Base-by-base conservation (phyloP, 768 basidiomycete genomes). In the Tricholoma flavovirens region DNA sequence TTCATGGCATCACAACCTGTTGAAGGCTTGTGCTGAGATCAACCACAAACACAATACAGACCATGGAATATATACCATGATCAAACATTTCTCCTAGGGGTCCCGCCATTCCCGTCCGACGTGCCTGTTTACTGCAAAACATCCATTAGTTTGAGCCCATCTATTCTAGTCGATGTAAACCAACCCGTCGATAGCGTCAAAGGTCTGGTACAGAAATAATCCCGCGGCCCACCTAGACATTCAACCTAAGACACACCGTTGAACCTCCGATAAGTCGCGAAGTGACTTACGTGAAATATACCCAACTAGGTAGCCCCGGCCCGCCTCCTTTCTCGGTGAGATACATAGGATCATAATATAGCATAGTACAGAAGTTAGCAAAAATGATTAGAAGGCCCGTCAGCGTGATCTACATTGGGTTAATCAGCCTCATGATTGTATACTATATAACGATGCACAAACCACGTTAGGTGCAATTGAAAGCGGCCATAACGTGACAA, bases 21-120 rank as follows among this genome's bases (percentile, higher is more conserved):
- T 45, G 12, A 26, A 51, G 46, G 6, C 9, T 30, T 30, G 17
- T n/a, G 43, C 51, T 21, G 3, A 51, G n/a, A 35, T 48, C 5
- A 54, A 11, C 17, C 40, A 19, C 9, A 36, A 10, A 60, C 12
- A 24, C 15, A 46, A 11, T 15, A 24, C 15, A 53, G 10, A 55
- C 30, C 6, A 45, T 7, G 33, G 14, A 36, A 30, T 10, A 63
- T 77, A 49, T 62, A 87, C 94, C 96, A 71, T 98, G 97, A 67
- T 99, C 97, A 69, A 99, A 99, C 86, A 98, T 87, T 70, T 99
- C 91, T 15, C 97, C 97, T 30, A 98, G 74, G 22, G 96, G 96
- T 4, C 97, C 92, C n/a, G 93, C 89, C 91, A 97, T 98, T 1
- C 93, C 93, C 1, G 94, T 96, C 51, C 96, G 75, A 59, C 97